Base-by-base conservation (phyloP, 1,284 basidiomycete species). In the Cutaneotrichosporon arboriforme region DNA sequence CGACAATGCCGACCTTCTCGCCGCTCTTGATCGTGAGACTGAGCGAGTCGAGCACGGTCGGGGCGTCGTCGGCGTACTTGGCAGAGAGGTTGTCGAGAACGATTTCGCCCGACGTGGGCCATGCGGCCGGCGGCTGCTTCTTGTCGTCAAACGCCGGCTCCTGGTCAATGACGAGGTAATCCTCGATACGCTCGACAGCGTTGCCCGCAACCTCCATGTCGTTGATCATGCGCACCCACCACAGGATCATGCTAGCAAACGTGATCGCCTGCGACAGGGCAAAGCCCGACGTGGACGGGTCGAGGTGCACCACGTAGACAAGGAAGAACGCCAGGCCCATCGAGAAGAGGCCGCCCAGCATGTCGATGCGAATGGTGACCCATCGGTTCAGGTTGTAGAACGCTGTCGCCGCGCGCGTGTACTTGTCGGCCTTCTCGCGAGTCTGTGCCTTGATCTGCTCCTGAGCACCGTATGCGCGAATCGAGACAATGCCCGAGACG, bases 91-190 rank as follows among this genome's bases (percentile, higher is more conserved):
- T 78, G 58, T 87, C 81, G 0, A 87, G 83, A 4, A 75, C 70
- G 31, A 89, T 74, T 35, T 81, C 77, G 4, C 87, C 87, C 37
- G 82, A 85, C 0, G 84, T 79, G 0, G 87, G 87, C 87, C 87
- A 89, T 55, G 85, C 82, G 0, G 87, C 87, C 3, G 87, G 85
- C 26, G 87, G 86, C 40, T 78, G 73, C 8, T 82, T 81, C 13
- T 69, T 65, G 21, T 75, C 67, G 0, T 77, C 78, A 1, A 79
- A 64, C 50, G 77, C 76, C 1, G 81, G 80, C 66, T 89, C 87
- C 66, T 87, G 85, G 51, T 86, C 85, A 52, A 87, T 86, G 13
- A 77, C 70, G 42, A 87, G 69, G 65, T 88, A 89, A 23, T 81
- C 81, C 63, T 86, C 80, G 49, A 90, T 84, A 26, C 88, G 81